Percentiles rank a stretch among this genome's conserved stretches.
Evolutionary conservation across 805 yeast genomes (phyloP).

Genomic region (Starmerella floricola): DNA sequence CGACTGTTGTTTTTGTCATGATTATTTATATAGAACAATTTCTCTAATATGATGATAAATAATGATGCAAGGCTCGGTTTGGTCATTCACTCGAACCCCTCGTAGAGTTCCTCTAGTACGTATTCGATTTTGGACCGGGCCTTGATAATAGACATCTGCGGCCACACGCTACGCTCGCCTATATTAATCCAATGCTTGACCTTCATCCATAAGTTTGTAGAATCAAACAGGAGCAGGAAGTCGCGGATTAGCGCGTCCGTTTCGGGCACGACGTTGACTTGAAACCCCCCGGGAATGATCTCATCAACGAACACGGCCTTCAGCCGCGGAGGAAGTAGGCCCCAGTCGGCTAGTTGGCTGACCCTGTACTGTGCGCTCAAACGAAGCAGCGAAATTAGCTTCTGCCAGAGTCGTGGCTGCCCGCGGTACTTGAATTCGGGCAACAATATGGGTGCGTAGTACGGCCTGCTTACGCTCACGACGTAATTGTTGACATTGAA

Average conservation of each 20-base stretch:
- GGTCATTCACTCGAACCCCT: conserved; percentile 18
- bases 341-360: conserved; percentile 65
- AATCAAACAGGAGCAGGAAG: conserved; percentile 66
- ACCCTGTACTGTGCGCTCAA: conserved; percentile 78
- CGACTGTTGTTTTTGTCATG: too few species aligned
- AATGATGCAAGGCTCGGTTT: too few species aligned
- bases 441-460: conserved; percentile 76
- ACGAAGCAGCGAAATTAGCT: conserved; percentile 45
- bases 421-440: conserved; percentile 64
- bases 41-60: too few species aligned
- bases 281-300: conserved; percentile 69
- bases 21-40: too few species aligned
- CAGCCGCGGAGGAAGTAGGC: conserved; percentile 55
- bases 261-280: conserved; percentile 84
- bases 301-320: conserved; percentile 79
- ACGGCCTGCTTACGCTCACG: conserved; percentile 85
- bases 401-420: conserved; percentile 30
- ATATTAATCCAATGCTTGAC: conserved; percentile 80
- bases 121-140: conserved; percentile 85
- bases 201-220: conserved; percentile 54
- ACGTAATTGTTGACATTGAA: conserved; percentile 91
- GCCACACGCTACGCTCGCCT: conserved; percentile 93
- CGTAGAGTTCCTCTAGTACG: conserved; percentile 65
- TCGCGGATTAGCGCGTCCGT: conserved; percentile 56
- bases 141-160: conserved; percentile 68